Conservation (phyloP, 495 filamentous ascomycete species). For the Penicillium dipodomyicola region DNA sequence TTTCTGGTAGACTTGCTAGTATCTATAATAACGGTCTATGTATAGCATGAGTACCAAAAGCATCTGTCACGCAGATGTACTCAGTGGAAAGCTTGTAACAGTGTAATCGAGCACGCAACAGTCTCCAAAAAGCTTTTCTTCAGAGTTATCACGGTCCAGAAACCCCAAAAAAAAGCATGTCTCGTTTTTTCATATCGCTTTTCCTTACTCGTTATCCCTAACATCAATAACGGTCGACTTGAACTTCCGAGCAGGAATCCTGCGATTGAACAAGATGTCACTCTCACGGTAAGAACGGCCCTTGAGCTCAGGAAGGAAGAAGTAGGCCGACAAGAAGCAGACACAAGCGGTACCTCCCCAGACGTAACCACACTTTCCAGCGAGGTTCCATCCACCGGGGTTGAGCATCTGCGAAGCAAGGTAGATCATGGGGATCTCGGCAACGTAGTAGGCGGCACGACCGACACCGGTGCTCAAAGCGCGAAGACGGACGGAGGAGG, state of each 20-base stretch:
- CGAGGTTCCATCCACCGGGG: slow-evolving; percentile 31
- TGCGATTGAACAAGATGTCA: slow-evolving; percentile 42
- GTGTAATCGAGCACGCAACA: not conserved
- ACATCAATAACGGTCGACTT: slow-evolving; percentile 50
- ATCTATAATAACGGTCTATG: not conserved
- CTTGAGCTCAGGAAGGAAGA: slow-evolving; percentile 41
- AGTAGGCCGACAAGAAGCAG: slow-evolving; percentile 27
- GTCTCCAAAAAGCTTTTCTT: not conserved
- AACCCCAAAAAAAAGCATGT: not conserved
- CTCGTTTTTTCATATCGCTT: not conserved
- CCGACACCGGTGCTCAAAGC: slow-evolving; percentile 54
- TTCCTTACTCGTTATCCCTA: slow-evolving; percentile 48
- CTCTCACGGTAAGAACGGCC: slow-evolving; percentile 40
- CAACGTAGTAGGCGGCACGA: slow-evolving; percentile 44
- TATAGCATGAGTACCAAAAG: not conserved
- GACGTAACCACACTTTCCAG: slow-evolving; percentile 40
- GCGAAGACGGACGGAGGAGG: slow-evolving; percentile 50
- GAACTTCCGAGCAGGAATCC: slow-evolving; percentile 31
- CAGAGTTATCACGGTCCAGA: too few species aligned
- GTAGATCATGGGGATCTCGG: slow-evolving; percentile 52
- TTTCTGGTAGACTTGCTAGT: not conserved
- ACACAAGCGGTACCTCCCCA: slow-evolving; percentile 30
- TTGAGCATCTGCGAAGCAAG: slow-evolving; percentile 50
- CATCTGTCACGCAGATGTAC: not conserved
- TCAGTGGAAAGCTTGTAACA: not conserved